Percentiles rank a stretch among this genome's conserved stretches.
Conservation (phyloP, 305 asterid genomes). For the Rubia tinctorum region DNA sequence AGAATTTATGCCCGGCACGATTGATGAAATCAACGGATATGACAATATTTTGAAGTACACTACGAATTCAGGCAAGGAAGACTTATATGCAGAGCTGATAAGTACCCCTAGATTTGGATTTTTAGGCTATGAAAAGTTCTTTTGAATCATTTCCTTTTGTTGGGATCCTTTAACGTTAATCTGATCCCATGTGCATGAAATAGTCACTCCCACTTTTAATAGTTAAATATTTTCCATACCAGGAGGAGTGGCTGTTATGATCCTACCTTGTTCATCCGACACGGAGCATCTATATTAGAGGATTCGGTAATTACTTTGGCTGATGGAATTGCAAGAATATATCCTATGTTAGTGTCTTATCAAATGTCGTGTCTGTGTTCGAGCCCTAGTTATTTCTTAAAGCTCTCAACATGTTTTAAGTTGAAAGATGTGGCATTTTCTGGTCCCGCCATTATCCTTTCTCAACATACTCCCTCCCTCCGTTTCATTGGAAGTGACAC, state of each 20-base stretch:
- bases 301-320: constrained; percentile 87
- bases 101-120: constrained; percentile 68
- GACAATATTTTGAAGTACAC: constrained; percentile 54
- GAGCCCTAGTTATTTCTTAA: not conserved
- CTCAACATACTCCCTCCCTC: not conserved
- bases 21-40: constrained; percentile 52
- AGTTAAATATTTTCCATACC: constrained; percentile 27
- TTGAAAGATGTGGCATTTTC: too few species aligned
- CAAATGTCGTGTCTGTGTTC: not conserved
- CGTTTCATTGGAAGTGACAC: too few species aligned
- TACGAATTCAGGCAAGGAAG: constrained; percentile 84
- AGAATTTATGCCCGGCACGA: constrained; percentile 63
- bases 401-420: not conserved
- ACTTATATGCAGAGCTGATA: constrained; percentile 68
- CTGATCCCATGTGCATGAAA: not conserved
- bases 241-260: constrained; percentile 67
- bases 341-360: constrained; percentile 83
- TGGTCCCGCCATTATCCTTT: too few species aligned
- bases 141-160: not conserved
- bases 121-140: constrained; percentile 49
- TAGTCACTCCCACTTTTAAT: constrained; percentile 11
- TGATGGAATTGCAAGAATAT: constrained; percentile 89
- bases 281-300: constrained; percentile 78
- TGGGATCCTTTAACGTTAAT: not conserved
- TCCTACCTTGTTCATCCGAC: constrained; percentile 57